Evolutionary conservation across 108 stramenopile genomes (phyloP).

Genomic region (Conticribra weissflogii): DNA sequence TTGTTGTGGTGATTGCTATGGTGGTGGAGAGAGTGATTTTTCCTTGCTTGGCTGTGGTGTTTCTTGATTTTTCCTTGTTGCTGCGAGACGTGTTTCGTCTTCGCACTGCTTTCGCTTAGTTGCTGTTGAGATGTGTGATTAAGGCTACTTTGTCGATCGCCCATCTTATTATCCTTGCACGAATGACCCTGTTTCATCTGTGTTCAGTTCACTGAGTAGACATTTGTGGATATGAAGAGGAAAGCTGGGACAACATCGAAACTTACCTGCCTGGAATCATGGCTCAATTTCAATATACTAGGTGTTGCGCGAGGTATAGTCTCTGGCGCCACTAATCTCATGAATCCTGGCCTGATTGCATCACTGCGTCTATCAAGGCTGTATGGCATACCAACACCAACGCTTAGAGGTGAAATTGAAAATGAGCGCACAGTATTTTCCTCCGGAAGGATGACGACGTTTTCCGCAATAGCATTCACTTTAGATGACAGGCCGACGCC

Average conservation of each 20-base stretch:
- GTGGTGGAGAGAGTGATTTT: slow-evolving; percentile 13
- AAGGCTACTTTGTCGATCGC: slow-evolving; percentile 12
- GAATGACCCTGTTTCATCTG: background rate
- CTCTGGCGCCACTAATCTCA: slow-evolving; percentile 26
- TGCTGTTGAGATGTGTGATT: background rate
- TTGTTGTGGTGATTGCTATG: slow-evolving; percentile 40
- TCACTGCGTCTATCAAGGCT: slow-evolving; percentile 39
- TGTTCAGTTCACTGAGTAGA: background rate
- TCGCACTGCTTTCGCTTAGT: background rate
- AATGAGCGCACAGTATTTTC: slow-evolving; percentile 1
- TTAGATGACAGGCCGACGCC: background rate
- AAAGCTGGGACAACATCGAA: background rate
- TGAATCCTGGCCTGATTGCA: slow-evolving; percentile 14
- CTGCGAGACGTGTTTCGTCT: slow-evolving; percentile 1
- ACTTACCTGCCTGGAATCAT: background rate
- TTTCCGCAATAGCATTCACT: slow-evolving; percentile 7
- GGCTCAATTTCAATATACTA: slow-evolving; percentile 5
- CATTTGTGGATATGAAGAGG: background rate
- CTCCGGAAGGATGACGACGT: slow-evolving; percentile 6
- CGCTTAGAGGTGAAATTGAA: slow-evolving; percentile 25
- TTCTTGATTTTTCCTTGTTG: slow-evolving; percentile 1
- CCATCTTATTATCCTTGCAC: background rate
- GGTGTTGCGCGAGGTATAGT: slow-evolving; percentile 11
- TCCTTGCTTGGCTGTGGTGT: slow-evolving; percentile 1
- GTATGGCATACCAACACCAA: slow-evolving; percentile 19